These are phyloP conservation scores for Sporisorium graminicola DNA, from an alignment of 1,284 basidiomycete species.

Conservation along the genomic window DNA sequence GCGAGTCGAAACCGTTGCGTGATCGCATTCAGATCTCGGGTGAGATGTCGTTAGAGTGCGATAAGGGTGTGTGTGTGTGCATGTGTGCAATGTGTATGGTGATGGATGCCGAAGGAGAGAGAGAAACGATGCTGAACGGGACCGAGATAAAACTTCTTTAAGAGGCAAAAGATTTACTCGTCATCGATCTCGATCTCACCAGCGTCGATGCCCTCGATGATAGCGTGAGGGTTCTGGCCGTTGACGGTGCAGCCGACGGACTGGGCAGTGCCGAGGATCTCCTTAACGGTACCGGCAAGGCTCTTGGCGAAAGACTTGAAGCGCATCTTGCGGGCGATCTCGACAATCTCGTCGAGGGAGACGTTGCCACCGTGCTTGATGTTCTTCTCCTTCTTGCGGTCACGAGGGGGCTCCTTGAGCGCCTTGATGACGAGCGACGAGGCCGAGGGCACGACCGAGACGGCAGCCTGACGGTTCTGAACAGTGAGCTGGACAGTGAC, in stretches of 20 bases:
- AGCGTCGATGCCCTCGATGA: conserved; percentile 95
- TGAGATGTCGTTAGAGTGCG: not conserved
- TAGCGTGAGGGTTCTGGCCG: conserved; percentile 90
- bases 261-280: conserved; percentile 77
- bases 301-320: conserved; percentile 94
- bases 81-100: not conserved
- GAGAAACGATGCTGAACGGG: conserved; percentile 25
- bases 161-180: conserved; percentile 52
- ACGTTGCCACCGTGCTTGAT: conserved; percentile 98
- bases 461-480: conserved; percentile 99
- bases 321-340: conserved; percentile 96
- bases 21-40: not conserved
- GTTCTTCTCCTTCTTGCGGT: conserved; percentile 99
- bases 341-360: conserved; percentile 91
- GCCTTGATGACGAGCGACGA: conserved; percentile 98
- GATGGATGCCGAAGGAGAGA: conserved; percentile 10
- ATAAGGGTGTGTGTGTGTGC: not conserved
- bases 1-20: conserved; percentile 17
- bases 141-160: not conserved
- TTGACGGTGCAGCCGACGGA: conserved; percentile 95
- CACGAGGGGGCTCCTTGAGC: conserved; percentile 98
- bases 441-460: conserved; percentile 96
- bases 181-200: conserved; percentile 80
- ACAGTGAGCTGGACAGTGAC: conserved; percentile 99
- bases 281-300: conserved; percentile 88